These are phyloP conservation scores for Tetrapisispora taiwanensis DNA, from an alignment of 805 yeast genomes.

Conservation along the genomic window DNA sequence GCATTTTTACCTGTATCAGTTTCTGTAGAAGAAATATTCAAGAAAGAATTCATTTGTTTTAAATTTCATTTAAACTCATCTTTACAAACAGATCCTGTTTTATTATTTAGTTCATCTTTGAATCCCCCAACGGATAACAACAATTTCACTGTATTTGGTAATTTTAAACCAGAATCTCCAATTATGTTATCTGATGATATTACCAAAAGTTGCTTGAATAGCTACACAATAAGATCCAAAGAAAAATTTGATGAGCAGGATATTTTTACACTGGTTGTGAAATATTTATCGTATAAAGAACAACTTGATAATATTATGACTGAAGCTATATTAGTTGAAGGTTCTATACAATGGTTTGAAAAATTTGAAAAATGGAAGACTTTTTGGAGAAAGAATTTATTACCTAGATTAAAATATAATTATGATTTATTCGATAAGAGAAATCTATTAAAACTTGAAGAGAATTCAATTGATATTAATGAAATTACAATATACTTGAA, in stretches of 20 bases:
- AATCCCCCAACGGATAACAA: conserved; percentile 3
- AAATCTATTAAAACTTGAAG: conserved; percentile 6
- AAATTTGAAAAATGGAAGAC: conserved; percentile 17
- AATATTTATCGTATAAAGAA: conserved; percentile 20
- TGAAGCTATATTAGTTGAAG: conserved; percentile 19
- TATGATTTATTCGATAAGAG: conserved; percentile 12
- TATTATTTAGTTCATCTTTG: conserved; percentile 14
- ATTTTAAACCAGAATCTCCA: conserved; percentile 13
- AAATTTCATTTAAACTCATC: conserved; percentile 24
- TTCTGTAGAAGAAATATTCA: conserved; percentile 27
- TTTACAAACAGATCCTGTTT: conserved; percentile 16
- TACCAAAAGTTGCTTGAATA: conserved; percentile 19
- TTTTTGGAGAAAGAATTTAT: conserved; percentile 18
- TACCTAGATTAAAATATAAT: conserved; percentile 17
- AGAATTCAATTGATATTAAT: conserved; percentile 1
- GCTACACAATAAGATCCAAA: conserved; percentile 15
- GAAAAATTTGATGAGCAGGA: conserved; percentile 13
- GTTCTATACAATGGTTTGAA: conserved; percentile 18
- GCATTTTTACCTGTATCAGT: conserved; percentile 24
- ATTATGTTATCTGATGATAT: conserved; percentile 12
- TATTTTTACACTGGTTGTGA: conserved; percentile 14
- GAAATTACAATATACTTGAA: background rate
- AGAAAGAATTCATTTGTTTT: conserved; percentile 20
- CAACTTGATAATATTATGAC: conserved; percentile 21
- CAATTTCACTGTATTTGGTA: conserved; percentile 14